Base-by-base conservation (phyloP, 768 basidiomycete genomes). In the Mycena venus region DNA sequence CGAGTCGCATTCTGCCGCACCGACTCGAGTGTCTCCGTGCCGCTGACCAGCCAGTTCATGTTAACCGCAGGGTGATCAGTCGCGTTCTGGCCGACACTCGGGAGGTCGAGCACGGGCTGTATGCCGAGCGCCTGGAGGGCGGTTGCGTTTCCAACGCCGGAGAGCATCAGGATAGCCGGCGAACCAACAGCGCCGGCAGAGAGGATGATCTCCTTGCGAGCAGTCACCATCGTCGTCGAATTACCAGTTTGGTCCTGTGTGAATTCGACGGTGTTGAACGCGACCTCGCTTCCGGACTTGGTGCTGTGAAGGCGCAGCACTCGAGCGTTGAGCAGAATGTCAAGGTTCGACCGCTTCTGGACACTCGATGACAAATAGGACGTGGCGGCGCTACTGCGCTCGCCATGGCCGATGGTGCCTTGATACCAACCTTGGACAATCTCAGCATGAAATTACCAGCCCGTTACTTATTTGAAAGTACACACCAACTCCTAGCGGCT, bases 151-250 rank as follows among this genome's bases (percentile, higher is more conserved):
- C 79, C 79, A 34, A 80, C 78, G 32, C 77, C 77, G 1, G 77
- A 77, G 10, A 49, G 42, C 67, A 72, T 42, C 32, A 78, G 64
- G 34, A 78, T 68, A 12, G 58, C 17, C 25, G 83, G 78, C 2
- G 82, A 81, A 12, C 80, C 81, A 68, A 83, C 72, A 2, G 82
- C 70, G 10, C 84, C 84, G 10, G 81, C 83, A 6, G 83, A 82
- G 21, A 84, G 70, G 27, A 84, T 82, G 55, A 84, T 63, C 55
- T 85, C 84, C 44, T 80, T 83, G 9, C 14, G 27, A 1, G 84
- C 83, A 3, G 64, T 70, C 4, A 80, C 68, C 32, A 47, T 38
- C 17, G 47, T 40, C 73, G 61, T 64, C 4, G 36, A 29, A 63
- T 63, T 47, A 31, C 44, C 23, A 77, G 76, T 11, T 34, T 49